Evolutionary conservation across 2,329 filamentous ascomycete genomes (phyloP), one percentile per base, ranked within the genome.

Genomic region (Coniochaeta sp.): DNA sequence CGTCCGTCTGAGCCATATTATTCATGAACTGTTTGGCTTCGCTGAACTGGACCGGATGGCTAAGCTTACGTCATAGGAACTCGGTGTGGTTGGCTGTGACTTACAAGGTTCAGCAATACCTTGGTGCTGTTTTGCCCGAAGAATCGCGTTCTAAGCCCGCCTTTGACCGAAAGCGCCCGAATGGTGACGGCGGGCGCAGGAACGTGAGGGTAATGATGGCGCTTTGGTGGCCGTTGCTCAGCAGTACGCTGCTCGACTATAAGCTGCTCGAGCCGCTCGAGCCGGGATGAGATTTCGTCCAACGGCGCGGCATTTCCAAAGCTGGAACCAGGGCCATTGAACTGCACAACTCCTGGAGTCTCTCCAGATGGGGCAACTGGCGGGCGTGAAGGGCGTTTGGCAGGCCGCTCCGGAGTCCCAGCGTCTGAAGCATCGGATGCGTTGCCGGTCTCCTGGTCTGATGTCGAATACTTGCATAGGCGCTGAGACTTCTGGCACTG

Each of bases 401-500:
- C n/a, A 58, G 67, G 62, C 70, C 76, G 60, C 67, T 72, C 54
- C 61, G 63, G 50, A 33, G 65, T 62, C 36, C 62, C 62, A n/a
- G 69, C 76, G 57, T 83, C 81, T 4, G 81, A 83, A 14, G 77
- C 67, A 64, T 76, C 78, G n/a, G 54, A 57, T 1, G 24, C 24
- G 24, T 31, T 52, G 36, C 73, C 74, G 9, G 80, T 78, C 34
- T 79, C 76, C 60, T 81, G 78, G 22, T 79, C 74, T 26, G 79
- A 34, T 11, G 31, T 74, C 64, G 65, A 64, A 47, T 84, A 85
- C 64, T 74, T 79, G 71, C 82, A 85, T 43, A 70, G 67, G 38
- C 81, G 79, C 64, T 76, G 78, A n/a, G 81, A 81, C 68, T 82
- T 83, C 58, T 81, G 79, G 67, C 83, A 86, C 67, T 85, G 82